Evolutionary conservation across 257 asterid genomes (phyloP), one percentile per base, ranked within the genome.

Genomic region (Echites panduratus): DNA sequence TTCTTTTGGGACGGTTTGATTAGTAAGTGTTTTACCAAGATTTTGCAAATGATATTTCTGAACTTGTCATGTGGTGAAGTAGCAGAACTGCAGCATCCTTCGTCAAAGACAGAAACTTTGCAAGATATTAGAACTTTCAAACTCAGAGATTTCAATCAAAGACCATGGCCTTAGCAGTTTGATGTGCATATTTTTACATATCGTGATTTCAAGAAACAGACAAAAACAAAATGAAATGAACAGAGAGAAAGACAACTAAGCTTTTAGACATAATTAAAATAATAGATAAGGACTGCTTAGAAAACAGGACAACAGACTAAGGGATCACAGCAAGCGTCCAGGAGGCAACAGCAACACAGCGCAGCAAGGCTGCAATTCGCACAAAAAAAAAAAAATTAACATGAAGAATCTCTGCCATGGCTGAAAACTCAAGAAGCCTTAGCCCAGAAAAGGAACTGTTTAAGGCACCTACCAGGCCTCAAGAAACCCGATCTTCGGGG

Each of bases 291-390:
- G 2, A 9, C 2, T 32, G 27, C 0, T 56, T 67, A 75, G 53
- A 75, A 68, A 6, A 75, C 70, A n/a, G 74, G 79, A 19, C 44
- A 75, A 50, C 13, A 68, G 12, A 45, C 5, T 3, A 75, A 12
- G 11, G 80, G 80, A 65, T 78, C 67, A 67, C 91, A 93, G 75
- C 96, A 89, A 43, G 79, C 90, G 52, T 89, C 96, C 58, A 88
- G 14, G 1, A 90, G 70, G 76, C 93, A 90, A 72, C 94, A 89
- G 80, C 97, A 89, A 57, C 97, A 90, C 65, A 89, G 67, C 0
- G 85, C 84, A 47, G 64, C 79, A 13, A 68, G 22, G 53, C 79
- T 75, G 70, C 53, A 68, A 19, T 17, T 14, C 14, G 13, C 20
- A 50, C 50, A 9, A 17, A 1, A 41, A 19, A 0, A 40, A 22